Base-by-base conservation (phyloP, 768 basidiomycete genomes). In the Suillus lakei region DNA sequence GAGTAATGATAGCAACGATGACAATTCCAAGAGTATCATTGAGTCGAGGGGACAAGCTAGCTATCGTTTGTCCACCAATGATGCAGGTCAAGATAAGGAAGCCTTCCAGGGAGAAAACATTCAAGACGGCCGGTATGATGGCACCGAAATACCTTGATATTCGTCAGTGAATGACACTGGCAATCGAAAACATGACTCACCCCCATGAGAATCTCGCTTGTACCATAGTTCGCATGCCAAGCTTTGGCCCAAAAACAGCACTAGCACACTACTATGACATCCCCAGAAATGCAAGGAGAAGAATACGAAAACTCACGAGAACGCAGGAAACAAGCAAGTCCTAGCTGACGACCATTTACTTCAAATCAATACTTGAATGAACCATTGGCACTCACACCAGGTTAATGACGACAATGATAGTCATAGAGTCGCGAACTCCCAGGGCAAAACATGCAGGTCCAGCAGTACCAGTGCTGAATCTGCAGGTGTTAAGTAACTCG, bases 31-130 rank as follows among this genome's bases (percentile, higher is more conserved):
- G 21, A 2, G 70, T 75, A 43, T 78, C 74, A 46, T 69, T 54
- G n/a, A 77, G 53, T 64, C 70, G 73, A 15, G 73, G 26, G 63
- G 72, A 80, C 32, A 88, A 82, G 39, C 84, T 84, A 4, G 85
- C 77, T 59, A 90, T 74, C 1, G 86, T 83, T 70, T 89, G 88
- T 1, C 89, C 88, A 4, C 86, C 89, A 16, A 88, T 79, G 67
- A 90, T 89, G 66, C 81, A 82, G 66, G 86, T 87, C 39, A 90
- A 71, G 38, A 88, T 79, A 68, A 85, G 78, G 72, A 86, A 90
- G 0, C 88, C 87, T 68, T 83, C 73, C 78, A 86, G 80, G 0
- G 81, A 78, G 21, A 83, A 73, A 16, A 85, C 77, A 67, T 86
- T 85, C 50, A 87, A 76, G 38, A 78, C 71, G 69, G 82, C 84